Percentiles rank a stretch among this genome's conserved stretches.
Conservation (phyloP, 1,139 yeast genomes). For the Chernovozyma aurita region DNA sequence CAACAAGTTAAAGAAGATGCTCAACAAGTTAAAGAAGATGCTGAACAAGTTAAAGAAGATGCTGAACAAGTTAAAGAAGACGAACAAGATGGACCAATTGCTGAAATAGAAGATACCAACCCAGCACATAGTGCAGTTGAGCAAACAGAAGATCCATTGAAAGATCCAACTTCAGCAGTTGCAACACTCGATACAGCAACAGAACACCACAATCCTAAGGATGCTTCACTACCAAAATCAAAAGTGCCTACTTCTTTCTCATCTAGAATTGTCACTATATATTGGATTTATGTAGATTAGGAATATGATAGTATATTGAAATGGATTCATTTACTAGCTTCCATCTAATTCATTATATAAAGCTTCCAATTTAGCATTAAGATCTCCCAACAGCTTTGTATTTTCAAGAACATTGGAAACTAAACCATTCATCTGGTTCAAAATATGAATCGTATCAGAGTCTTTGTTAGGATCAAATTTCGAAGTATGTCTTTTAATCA, state of each 20-base stretch:
- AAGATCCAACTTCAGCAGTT: background rate
- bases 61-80: background rate
- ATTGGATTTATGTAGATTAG: slow-evolving; percentile 26
- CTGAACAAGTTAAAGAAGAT: background rate
- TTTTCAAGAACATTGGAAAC: slow-evolving; percentile 15
- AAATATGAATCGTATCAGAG: slow-evolving; percentile 17
- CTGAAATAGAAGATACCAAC: background rate
- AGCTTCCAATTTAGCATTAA: slow-evolving; percentile 25
- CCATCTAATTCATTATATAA: slow-evolving; percentile 23
- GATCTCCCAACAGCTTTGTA: slow-evolving; percentile 16
- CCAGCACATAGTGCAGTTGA: background rate
- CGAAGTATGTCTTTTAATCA: slow-evolving; percentile 1
- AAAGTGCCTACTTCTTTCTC: background rate
- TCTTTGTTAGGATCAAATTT: slow-evolving; percentile 25
- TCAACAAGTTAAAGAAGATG: background rate
- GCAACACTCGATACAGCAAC: background rate
- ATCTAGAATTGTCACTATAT: slow-evolving; percentile 22
- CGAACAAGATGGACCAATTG: background rate
- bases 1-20: background rate
- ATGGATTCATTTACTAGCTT: slow-evolving; percentile 3
- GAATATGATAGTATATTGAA: background rate
- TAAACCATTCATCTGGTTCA: slow-evolving; percentile 16
- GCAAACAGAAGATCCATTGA: background rate
- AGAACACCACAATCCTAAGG: background rate
- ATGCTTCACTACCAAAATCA: too few relatives aligned